Base-by-base conservation (phyloP, 2,329 filamentous ascomycete genomes). In the Albifimbria verrucaria region DNA sequence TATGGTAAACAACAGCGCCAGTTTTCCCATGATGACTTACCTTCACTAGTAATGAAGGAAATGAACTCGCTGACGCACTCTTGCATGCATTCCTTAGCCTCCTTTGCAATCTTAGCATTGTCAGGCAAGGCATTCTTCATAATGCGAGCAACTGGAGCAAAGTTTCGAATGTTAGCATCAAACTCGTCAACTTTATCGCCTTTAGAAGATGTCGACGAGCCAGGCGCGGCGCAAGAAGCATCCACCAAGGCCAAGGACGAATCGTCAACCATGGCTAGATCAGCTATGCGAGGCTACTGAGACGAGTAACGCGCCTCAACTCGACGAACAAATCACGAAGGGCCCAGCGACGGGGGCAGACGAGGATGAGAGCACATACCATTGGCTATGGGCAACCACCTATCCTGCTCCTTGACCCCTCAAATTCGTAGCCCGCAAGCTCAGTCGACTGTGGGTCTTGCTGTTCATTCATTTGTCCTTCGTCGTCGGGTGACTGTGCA, bases 61-160 rank as follows among this genome's bases (percentile, higher is more conserved):
- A 99, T 99, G 74, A 99, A 99, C 76, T 99, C 94, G 85, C 92
- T 97, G 54, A 99, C 94, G 69, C 94, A 99, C 74, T 99, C 94
- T 73, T 99, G 94, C 94, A 99, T 97, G 76, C 94, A 99, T 72
- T 99, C 94, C 73, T 99, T 99, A 52, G 94, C 94, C 71, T 99
- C 94, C 71, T 99, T 99, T 55, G 92, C 92, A 57, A 99, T 99
- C 76, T 99, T 99, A 62, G 94, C 94, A 68, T 99, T 99, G 61
- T 99, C 94, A 49, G 94, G 94, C 48, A 99, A 81, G 7, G 94
- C 94, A 65, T 92, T 89, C 75, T 99, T 99, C 94, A 99, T 99
- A 72, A 99, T 97, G 53, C 94, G 89, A 61, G 94, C 94, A 67
- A 99, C 94, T 99, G 88, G 86, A 75, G 86, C 88, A 84, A 90